Evolutionary conservation across 192 early-diverging fungal genomes (phyloP), one percentile per base, ranked within the genome.

Genomic region (Entomortierella chlamydospora): DNA sequence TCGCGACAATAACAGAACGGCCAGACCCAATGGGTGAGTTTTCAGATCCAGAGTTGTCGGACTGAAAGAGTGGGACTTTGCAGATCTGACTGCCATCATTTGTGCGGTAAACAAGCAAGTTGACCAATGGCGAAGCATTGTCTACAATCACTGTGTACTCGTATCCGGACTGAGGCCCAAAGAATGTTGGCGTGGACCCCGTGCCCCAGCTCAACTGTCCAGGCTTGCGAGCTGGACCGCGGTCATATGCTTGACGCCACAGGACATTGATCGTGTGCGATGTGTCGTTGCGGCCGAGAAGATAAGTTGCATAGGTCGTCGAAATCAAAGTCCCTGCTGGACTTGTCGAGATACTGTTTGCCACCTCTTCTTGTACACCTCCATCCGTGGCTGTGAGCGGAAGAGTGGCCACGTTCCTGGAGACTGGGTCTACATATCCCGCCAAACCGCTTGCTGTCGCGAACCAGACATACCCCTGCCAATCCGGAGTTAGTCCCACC

Each of bases 391-490:
- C 43, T 11, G 26, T 68, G 26, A 68, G 55, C 53, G 65, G 55
- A 20, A 57, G 54, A 68, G 30, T 34, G 29, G 30, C n/a, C 23
- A 68, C 55, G 20, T 68, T 68, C 53, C 57, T 57, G 55, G 65
- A 55, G 42, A 68, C 41, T 2, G 65, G 65, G 29, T 68, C 53
- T 10, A 41, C 65, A 57, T 68, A 68, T 26, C 65, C 65, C 10
- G 65, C 65, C 54, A 68, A 68, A 45, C 65, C 65, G 31, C 57
- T 68, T 26, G 65, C 65, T 18, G 65, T 68, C 30, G 65, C 65
- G 41, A 68, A 68, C 65, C 65, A 68, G 28, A 68, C 65, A 29
- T 68, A 68, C 57, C 65, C 65, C 57, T 68, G 65, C 65, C 65
- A 68, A 58, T 68, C 65, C 57, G 65, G 65, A 28, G 65, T 54